Conservation (phyloP, 2,329 filamentous ascomycete genomes). For the Neopestalotiopsis rosae region DNA sequence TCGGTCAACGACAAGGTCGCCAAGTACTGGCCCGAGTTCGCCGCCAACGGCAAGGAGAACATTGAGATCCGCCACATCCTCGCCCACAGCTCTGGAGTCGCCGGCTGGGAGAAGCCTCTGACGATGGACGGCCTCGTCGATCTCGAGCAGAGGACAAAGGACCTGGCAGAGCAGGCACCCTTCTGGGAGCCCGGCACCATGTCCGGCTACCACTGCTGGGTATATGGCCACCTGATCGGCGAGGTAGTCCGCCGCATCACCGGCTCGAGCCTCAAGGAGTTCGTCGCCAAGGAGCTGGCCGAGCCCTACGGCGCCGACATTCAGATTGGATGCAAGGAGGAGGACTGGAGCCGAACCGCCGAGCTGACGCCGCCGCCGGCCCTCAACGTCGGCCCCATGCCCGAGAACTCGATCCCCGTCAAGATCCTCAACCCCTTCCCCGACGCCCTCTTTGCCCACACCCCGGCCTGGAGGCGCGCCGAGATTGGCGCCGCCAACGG, state of each 20-base stretch:
- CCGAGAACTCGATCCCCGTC: slow-evolving; percentile 25
- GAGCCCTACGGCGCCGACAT: slow-evolving; percentile 50
- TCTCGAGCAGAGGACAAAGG: slow-evolving; percentile 31
- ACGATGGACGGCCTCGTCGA: slow-evolving; percentile 40
- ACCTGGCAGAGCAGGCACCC: slow-evolving; percentile 42
- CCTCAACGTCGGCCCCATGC: neutral
- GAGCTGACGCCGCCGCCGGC: slow-evolving; percentile 35
- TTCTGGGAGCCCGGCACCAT: slow-evolving; percentile 49
- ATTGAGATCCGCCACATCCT: slow-evolving; percentile 45
- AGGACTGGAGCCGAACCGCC: slow-evolving; percentile 46
- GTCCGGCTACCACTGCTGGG: slow-evolving; percentile 45
- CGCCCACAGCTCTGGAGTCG: slow-evolving; percentile 41
- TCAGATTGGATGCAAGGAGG: slow-evolving; percentile 46
- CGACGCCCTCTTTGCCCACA: slow-evolving; percentile 27
- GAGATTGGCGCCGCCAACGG: slow-evolving; percentile 51
- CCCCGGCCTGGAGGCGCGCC: slow-evolving; percentile 39
- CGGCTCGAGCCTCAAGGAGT: slow-evolving; percentile 45
- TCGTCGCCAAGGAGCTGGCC: slow-evolving; percentile 41
- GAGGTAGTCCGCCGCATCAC: slow-evolving; percentile 46
- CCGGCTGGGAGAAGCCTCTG: slow-evolving; percentile 39
- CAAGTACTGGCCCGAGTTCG: slow-evolving; percentile 51
- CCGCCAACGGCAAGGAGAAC: slow-evolving; percentile 42
- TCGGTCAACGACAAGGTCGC: slow-evolving; percentile 40
- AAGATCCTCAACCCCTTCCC: slow-evolving; percentile 37
- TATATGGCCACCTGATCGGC: slow-evolving; percentile 46